Percentiles rank a stretch among this genome's conserved stretches.
These are phyloP conservation scores for Castanea crenata DNA, from an alignment of 306 rosid species.

Conservation along the genomic window DNA sequence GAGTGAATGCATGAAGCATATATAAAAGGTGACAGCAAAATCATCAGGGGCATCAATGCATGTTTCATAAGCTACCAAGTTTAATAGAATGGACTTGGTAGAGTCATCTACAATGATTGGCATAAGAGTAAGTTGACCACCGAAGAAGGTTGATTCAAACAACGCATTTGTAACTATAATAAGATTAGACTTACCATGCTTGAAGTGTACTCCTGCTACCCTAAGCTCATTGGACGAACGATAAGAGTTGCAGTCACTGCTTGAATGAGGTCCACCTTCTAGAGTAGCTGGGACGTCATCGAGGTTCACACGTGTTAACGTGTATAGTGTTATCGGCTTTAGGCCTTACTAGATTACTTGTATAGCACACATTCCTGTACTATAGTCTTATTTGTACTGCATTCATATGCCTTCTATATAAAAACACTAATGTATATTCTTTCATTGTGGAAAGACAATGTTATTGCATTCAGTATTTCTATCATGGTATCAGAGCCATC, in stretches of 20 bases:
- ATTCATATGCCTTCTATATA: too few species aligned
- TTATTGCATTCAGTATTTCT: too few species aligned
- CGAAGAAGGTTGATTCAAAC: not conserved
- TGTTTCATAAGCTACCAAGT: constrained; percentile 15
- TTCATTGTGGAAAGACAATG: too few species aligned
- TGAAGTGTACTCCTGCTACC: not conserved
- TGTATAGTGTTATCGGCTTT: too few species aligned
- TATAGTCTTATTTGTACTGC: too few species aligned
- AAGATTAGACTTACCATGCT: not conserved
- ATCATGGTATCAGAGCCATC: too few species aligned
- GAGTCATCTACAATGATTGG: constrained; percentile 8
- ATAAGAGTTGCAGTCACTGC: not conserved
- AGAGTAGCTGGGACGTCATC: too few species aligned
- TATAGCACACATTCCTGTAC: too few species aligned
- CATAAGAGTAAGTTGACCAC: not conserved
- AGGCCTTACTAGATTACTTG: too few species aligned
- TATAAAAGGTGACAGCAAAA: not conserved
- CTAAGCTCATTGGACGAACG: not conserved
- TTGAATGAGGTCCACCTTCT: too few species aligned
- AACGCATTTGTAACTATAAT: not conserved
- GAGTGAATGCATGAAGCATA: constrained; percentile 16
- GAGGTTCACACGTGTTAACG: not conserved
- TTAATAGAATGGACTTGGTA: not conserved
- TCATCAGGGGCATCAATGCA: not conserved
- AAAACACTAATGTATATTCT: too few species aligned